These are phyloP conservation scores for Monosporozyma siamensis DNA, from an alignment of 805 yeast genomes.

Conservation along the genomic window DNA sequence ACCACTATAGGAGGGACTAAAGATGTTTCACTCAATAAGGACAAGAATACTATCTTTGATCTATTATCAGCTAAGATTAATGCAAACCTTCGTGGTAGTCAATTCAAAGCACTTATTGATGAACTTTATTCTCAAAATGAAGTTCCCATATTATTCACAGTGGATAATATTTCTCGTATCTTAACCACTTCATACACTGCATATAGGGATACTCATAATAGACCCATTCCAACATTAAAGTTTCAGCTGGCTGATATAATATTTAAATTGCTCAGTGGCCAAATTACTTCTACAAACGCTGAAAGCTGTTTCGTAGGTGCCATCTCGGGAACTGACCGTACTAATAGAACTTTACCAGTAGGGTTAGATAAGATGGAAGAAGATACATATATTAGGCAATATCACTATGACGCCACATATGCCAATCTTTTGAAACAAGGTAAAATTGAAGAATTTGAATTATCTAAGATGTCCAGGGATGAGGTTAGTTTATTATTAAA, in stretches of 20 bases:
- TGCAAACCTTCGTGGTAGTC: constrained; percentile 34
- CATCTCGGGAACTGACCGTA: constrained; percentile 45
- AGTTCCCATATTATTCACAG: constrained; percentile 54
- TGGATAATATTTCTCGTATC: constrained; percentile 67
- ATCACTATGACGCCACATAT: constrained; percentile 45
- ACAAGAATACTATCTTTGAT: constrained; percentile 35
- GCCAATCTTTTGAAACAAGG: constrained; percentile 39
- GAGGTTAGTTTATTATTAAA: constrained; percentile 38
- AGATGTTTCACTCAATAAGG: constrained; percentile 20
- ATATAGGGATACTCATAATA: constrained; percentile 50
- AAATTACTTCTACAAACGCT: constrained; percentile 33
- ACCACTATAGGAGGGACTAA: constrained; percentile 26
- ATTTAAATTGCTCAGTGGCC: constrained; percentile 47
- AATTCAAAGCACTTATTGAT: constrained; percentile 44
- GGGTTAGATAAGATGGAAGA: constrained; percentile 45
- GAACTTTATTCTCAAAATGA: constrained; percentile 45
- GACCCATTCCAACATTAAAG: constrained; percentile 47
- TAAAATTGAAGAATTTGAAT: constrained; percentile 32
- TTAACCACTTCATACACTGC: constrained; percentile 45
- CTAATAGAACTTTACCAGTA: constrained; percentile 47
- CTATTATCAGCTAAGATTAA: constrained; percentile 30
- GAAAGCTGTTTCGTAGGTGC: constrained; percentile 61
- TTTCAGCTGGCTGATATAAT: constrained; percentile 56
- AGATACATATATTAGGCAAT: constrained; percentile 45
- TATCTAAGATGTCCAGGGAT: constrained; percentile 36